Base-by-base conservation (phyloP, 2,329 filamentous ascomycete species). In the Apiospora pterosperma region DNA sequence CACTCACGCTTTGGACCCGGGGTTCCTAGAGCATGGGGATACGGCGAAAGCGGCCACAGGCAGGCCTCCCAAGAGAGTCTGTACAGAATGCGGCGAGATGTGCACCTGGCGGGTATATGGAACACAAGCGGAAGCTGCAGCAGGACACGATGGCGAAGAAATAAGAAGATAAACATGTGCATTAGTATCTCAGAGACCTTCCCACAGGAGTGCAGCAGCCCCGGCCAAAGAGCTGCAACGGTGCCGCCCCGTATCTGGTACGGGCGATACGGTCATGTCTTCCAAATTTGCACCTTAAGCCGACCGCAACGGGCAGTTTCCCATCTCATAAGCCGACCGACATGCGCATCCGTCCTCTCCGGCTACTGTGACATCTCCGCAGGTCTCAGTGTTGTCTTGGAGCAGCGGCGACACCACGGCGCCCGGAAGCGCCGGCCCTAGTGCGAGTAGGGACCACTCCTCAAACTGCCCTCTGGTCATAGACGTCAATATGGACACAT, bases 341-440 rank as follows among this genome's bases (percentile, higher is more conserved):
- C 14, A 44, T 44, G 41, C 41, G 41, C 14, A 44, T 44, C 41
- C 41, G 41, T 44, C 41, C 41, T 44, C 48, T 55, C 23, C 48
- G 48, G 23, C 48, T 31, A 55, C 48, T 31, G 19, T 55, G 19
- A 55, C 21, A 31, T 55, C 64, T 75, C 72, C n/a, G 41, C 41
- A 21, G 41, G 41, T 44, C 41, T 44, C 14, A 10, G 5, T n/a
- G 41, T 44, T 21, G 5, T 44, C 14, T 44, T 44, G 41, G 41
- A 44, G 41, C 41, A n/a, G 41, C 41, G 41, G 41, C 41, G 14
- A 11, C n/a, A n/a, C n/a, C n/a, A n/a, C n/a, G n/a, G n/a, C n/a
- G n/a, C n/a, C n/a, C n/a, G n/a, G n/a, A n/a, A n/a, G n/a, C n/a
- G n/a, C n/a, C n/a, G n/a, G n/a, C n/a, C n/a, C n/a, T n/a, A n/a